These are phyloP conservation scores for Nitzschia sp. DNA, from an alignment of 108 stramenopile genomes.

Conservation along the genomic window DNA sequence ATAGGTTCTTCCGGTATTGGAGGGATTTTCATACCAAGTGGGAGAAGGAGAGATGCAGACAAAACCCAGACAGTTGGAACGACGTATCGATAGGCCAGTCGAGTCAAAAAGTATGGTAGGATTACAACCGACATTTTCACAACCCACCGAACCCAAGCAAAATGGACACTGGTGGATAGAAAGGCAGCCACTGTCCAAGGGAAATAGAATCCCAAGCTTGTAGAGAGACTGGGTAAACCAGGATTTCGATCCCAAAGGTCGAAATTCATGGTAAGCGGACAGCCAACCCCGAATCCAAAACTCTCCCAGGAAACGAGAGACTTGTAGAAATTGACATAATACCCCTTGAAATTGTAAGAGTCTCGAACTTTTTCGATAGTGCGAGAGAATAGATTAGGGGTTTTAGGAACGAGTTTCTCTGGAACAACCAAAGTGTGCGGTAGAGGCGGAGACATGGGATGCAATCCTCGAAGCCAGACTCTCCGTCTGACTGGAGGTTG, in stretches of 20 bases:
- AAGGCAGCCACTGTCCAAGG: constrained; percentile 55
- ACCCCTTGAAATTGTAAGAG: constrained; percentile 77
- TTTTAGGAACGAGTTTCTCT: neutral
- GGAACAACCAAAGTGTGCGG: neutral
- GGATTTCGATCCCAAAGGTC: constrained; percentile 61
- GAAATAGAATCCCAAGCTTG: constrained; percentile 53
- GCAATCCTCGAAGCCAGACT: constrained; percentile 62
- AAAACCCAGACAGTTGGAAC: constrained; percentile 32
- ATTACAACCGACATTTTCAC: constrained; percentile 31
- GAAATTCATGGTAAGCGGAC: constrained; percentile 66
- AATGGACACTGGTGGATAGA: constrained; percentile 55
- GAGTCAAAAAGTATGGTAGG: constrained; percentile 20
- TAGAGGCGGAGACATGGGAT: neutral
- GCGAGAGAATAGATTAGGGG: constrained; percentile 3
- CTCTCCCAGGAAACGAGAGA: constrained; percentile 49
- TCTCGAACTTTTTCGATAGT: constrained; percentile 33
- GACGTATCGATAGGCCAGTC: constrained; percentile 19
- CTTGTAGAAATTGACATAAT: constrained; percentile 65
- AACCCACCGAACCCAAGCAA: constrained; percentile 62
- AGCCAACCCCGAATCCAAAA: constrained; percentile 55
- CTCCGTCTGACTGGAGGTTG: constrained; percentile 57
- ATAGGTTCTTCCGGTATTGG: constrained; percentile 9
- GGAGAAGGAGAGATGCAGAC: constrained; percentile 19
- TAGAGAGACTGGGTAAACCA: constrained; percentile 48
- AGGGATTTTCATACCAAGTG: neutral